Base-by-base conservation (phyloP, 2,329 filamentous ascomycete species). In the Berkeleyomyces basicola region DNA sequence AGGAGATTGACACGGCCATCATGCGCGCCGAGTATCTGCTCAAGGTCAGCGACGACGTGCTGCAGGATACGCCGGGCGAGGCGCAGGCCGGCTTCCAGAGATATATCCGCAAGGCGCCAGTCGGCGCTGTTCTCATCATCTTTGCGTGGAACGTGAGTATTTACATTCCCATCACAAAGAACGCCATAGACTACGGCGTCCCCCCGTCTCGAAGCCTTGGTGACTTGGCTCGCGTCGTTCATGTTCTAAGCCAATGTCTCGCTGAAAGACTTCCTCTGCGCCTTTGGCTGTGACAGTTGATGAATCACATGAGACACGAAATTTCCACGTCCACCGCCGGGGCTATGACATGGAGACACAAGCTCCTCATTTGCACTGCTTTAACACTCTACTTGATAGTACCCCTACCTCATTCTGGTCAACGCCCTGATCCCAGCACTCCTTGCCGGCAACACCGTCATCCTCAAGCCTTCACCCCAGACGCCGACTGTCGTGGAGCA, bases 401-500 rank as follows among this genome's bases (percentile, higher is more conserved):
- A 97, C 71, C 92, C 92, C 33, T 97, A 96, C 73, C 78, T 97
- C 58, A 95, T 91, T 67, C 82, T 96, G 39, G 83, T 96, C 71
- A 97, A 97, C 77, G 91, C 90, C 10, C 79, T 97, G 64, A 83
- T 97, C 66, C 92, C 92, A 16, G 92, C 92, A n/a, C 79, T 97
- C 46, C 80, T 97, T 46, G 84, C 88, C 39, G 92, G 92, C 49
- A 95, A 96, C 75, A 85, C 87, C 3, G 88, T 97, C 64, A 93
- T 97, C 65, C 76, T 97, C 63, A 97, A 97, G 76, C 92, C 92
- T 31, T 95, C 90, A 4, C 92, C 92, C 7, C 92, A 97, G 74
- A 96, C 92, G 1, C 92, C 92, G 1, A 96, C 91, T 0, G 85
- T 95, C 66, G 91, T 83, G 49, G 92, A 97, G 77, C 89, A 90